Base-by-base conservation (phyloP, 2,329 filamentous ascomycete species). In the Colletotrichum shisoi region DNA sequence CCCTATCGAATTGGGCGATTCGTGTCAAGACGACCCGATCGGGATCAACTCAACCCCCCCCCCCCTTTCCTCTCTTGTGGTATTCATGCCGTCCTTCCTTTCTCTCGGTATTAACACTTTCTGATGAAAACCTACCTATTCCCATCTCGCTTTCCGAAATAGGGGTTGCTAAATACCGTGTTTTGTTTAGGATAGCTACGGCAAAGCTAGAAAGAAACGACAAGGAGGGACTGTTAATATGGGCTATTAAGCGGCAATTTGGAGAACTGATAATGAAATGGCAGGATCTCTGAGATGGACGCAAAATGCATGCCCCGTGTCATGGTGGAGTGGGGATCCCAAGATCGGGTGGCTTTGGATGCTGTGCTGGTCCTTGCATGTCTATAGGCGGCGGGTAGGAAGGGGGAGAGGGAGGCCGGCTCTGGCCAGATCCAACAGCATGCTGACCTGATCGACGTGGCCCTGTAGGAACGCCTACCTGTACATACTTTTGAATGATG, bases 131-230 rank as follows among this genome's bases (percentile, higher is more conserved):
- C 24, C n/a, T n/a, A 6, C 3, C 27, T 27, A 42, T 44, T 34
- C 24, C 39, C 53, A 57, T 57, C 3, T 11, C 53, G 31, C 39
- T 57, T 57, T 57, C 24, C 53, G 34, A 53, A 39, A 13, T 12
- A n/a, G 51, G 34, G 51, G 21, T 39, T 39, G 51, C 51, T 5
- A 5, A 21, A 39, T 31, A n/a, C 17, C 7, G 49, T 9, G 8
- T 19, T 13, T 34, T 9, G 4, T 34, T 13, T 21, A 31, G 37
- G 24, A n/a, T 44, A 15, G 37, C 13, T 13, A 15, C 34, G 39
- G 53, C 53, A 12, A 21, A 8, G 4, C n/a, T 11, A 17, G 24
- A 11, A 3, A 39, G n/a, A 3, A 1, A n/a, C 6, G 3, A 39
- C 27, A 48, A 39, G 24, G 42, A 45, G 56, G 8, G 17, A 3